Conservation (phyloP, 148 eudicot genomes). For the Linanthus parryae region DNA sequence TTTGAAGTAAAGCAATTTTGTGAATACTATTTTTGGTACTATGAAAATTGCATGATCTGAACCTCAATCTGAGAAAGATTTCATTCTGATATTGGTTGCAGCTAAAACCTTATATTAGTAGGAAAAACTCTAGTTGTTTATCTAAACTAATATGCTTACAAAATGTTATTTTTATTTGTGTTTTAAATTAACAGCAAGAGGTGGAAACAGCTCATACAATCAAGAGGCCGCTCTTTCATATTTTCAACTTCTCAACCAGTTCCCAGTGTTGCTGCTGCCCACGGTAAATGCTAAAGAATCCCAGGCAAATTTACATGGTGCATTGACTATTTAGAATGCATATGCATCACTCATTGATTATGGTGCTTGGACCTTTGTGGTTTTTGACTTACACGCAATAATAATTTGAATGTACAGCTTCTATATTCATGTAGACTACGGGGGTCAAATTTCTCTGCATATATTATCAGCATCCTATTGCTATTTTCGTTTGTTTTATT, state of each 20-base stretch:
- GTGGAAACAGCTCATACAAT: constrained; percentile 93
- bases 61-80: too few relatives aligned
- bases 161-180: not conserved
- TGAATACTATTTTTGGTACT: too few relatives aligned
- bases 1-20: too few relatives aligned
- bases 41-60: too few relatives aligned
- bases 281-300: constrained; percentile 48
- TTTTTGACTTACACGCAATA: not conserved
- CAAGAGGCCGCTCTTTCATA: constrained; percentile 95
- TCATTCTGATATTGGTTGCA: too few relatives aligned
- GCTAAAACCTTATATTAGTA: too few relatives aligned
- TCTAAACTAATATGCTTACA: too few relatives aligned
- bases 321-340: too few relatives aligned
- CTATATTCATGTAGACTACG: not conserved
- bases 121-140: too few relatives aligned
- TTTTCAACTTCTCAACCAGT: constrained; percentile 93
- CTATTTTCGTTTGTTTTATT: not conserved
- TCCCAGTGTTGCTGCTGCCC: constrained; percentile 87
- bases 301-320: too few relatives aligned
- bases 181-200: constrained; percentile 49
- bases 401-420: not conserved
- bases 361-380: not conserved
- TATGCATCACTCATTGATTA: not conserved
- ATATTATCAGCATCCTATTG: not conserved
- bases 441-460: not conserved